Conservation (phyloP, 306 rosid genomes). For the Cicer arietinum region DNA sequence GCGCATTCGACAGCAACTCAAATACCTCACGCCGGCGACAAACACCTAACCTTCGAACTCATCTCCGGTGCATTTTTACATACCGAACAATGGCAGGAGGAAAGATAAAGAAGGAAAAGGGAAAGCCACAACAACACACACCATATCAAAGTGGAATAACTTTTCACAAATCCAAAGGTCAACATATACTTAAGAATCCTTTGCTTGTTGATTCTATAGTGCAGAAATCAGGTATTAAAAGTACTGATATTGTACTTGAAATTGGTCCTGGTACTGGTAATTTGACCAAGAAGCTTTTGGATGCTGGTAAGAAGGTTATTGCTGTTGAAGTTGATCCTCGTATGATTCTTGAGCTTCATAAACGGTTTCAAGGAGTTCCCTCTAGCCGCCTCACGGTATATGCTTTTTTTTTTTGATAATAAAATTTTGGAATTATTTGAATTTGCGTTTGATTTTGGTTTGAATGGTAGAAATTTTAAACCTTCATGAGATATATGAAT, state of each 20-base stretch:
- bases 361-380: constrained; percentile 83
- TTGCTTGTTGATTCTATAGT: constrained; percentile 52
- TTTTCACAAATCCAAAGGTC: constrained; percentile 56
- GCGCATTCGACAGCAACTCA: no score
- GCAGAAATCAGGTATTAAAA: constrained; percentile 54
- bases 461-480: not conserved
- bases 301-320: constrained; percentile 72
- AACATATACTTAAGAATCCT: constrained; percentile 57
- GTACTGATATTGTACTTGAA: constrained; percentile 55
- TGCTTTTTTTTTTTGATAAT: no score
- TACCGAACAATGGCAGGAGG: constrained; percentile 52
- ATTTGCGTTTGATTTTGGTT: not conserved
- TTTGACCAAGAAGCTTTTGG: constrained; percentile 57
- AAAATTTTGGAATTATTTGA: not conserved
- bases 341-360: constrained; percentile 87
- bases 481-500: not conserved
- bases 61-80: no score
- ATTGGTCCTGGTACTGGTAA: constrained; percentile 63
- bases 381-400: constrained; percentile 72
- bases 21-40: no score
- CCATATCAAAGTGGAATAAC: constrained; percentile 58
- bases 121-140: constrained; percentile 44
- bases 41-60: no score
- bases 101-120: constrained; percentile 52
- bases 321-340: constrained; percentile 90